Evolutionary conservation across 1,284 basidiomycete species (phyloP), one percentile per base, ranked within the genome.

Genomic region (Ceratobasidium sp.): DNA sequence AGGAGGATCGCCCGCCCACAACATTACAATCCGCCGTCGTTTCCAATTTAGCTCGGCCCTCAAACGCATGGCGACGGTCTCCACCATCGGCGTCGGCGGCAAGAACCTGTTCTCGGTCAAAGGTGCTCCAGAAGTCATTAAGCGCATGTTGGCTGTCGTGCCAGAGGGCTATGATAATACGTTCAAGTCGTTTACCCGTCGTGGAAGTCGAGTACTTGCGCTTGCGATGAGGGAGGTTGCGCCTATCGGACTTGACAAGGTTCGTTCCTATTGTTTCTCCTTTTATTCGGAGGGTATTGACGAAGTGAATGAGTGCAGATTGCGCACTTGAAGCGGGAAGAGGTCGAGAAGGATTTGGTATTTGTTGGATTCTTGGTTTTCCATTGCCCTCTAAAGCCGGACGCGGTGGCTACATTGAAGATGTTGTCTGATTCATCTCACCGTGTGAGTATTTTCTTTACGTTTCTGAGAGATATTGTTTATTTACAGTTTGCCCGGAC

Each of bases 21-120:
- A 88, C 58, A 83, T 98, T 74, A 85, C 83, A 73, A 93, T 98
- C 76, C 89, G 92, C 58, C 89, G 96, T 43, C 91, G 96, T 28
- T 98, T 95, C 87, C 96, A 98, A 78, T 98, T 98, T 83, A 96
- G 95, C 32, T 97, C 95, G 5, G 93, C 95, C 1, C 86, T 98
- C 73, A 98, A 98, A 82, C 89, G 96, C 75, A 98, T 98, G 96
- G 94, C 94, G 3, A 98, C 95, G 1, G 85, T 98, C 30, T 92
- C 94, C 0, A 85, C 83, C 13, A 83, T 95, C 52, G 87, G 91
- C 28, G 78, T 80, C 6, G 82, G 82, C 30, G 85, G 83, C 6
- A 88, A 80, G 70, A 80, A 79, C 77, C 76, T 85, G 57, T 83
- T 83, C 2, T 87, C 94, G 1, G 95, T 97, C 73, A 98, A 98